Conservation (phyloP, 192 early-diverging fungal species). For the Chytriomyces sp. region DNA sequence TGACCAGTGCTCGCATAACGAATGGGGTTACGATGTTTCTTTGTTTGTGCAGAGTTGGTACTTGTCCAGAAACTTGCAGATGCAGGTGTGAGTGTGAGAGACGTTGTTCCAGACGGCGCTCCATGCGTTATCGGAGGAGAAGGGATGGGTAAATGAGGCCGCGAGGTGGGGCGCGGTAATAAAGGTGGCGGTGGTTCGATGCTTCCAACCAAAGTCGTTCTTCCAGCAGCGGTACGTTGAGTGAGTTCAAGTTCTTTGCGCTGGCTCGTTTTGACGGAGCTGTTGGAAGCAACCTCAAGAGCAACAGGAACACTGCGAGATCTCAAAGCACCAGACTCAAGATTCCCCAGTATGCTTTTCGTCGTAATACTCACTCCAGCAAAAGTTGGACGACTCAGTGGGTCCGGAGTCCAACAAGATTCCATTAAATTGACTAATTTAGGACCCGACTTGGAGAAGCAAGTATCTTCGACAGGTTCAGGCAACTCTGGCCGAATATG, state of each 20-base stretch:
- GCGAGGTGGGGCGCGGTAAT: too few species aligned
- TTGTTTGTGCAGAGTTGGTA: too few species aligned
- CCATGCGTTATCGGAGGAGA: not conserved
- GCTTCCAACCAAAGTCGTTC: not conserved
- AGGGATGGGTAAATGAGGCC: not conserved
- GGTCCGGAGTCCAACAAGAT: constrained; percentile 30
- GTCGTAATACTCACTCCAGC: not conserved
- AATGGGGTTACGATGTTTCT: too few species aligned
- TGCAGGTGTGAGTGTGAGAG: not conserved
- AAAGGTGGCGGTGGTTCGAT: not conserved
- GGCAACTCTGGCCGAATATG: constrained; percentile 21
- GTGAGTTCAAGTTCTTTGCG: not conserved
- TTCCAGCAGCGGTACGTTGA: not conserved
- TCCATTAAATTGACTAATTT: constrained; percentile 16
- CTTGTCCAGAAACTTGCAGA: not conserved
- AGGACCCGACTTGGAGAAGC: not conserved
- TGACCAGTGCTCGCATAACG: not conserved
- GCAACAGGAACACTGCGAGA: not conserved
- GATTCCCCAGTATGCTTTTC: not conserved
- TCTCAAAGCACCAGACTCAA: not conserved
- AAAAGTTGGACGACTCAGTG: constrained; percentile 23
- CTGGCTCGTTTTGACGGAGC: not conserved
- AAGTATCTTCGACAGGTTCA: not conserved
- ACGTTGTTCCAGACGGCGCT: not conserved
- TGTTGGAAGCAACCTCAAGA: not conserved